Base-by-base conservation (phyloP, 306 rosid genomes). In the Prosopis cineraria region DNA sequence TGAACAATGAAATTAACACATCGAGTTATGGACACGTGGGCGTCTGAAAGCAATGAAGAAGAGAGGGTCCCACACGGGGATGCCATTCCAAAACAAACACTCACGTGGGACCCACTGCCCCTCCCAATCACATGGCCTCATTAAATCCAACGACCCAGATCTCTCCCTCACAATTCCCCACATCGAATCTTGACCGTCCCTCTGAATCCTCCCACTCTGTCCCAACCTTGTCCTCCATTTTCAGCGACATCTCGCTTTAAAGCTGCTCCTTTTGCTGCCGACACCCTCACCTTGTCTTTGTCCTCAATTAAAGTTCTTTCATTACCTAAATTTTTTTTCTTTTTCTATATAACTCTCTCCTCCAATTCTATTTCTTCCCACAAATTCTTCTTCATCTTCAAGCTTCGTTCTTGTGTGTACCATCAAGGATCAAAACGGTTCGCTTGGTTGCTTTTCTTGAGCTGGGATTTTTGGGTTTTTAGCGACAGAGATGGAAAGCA, bases 241-340 rank as follows among this genome's bases (percentile, higher is more conserved):
- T 64, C 73, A 0, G 72, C 75, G 92, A 80, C 98, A 91, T 55
- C 4, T 47, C 88, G 87, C 97, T 92, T 88, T 89, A 75, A 81
- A 72, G 78, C 56, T 94, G 97, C 91, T 79, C 74, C 91, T 72
- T 41, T 84, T 85, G 84, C 94, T 81, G 81, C 96, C 97, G 96
- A 91, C 98, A 91, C 71, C 73, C 88, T 75, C 70, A 67, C 74
- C 88, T 84, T 89, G 77, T 86, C 97, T 89, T 87, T 90, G 87
- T 94, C 96, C 96, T 73, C 47, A 85, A 84, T 90, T 93, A 87
- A 85, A 87, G 88, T 84, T 33, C 43, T 60, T 22, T 37, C 62
- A 4, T 25, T 25, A 27, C n/a, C 10, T 17, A 27, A 25, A 11
- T 3, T 58, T 58, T 14, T 25, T 6, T 25, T 58, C 64, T 1